Evolutionary conservation across 352 stramenopile species (phyloP).

Genomic region (Phytophthora pisi): DNA sequence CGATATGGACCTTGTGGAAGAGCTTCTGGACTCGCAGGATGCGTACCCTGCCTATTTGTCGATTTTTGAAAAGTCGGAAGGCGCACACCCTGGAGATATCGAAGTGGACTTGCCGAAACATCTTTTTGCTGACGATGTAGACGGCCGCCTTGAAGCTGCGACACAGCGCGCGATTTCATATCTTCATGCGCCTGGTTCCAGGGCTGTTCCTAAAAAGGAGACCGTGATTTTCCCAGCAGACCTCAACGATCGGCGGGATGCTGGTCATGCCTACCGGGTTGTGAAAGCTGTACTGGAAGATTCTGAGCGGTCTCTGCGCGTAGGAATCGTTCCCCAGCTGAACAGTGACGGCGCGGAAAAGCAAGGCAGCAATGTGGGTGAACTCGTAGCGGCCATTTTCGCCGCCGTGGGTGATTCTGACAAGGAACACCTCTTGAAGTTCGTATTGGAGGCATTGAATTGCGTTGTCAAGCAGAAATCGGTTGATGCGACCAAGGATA

Average conservation of each 20-base stretch:
- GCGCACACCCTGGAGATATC: slow-evolving; percentile 20
- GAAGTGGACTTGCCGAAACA: slow-evolving; percentile 37
- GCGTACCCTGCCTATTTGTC: slow-evolving; percentile 73
- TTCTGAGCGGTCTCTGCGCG: slow-evolving; percentile 61
- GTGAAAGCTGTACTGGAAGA: slow-evolving; percentile 75
- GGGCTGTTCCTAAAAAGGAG: slow-evolving; percentile 69
- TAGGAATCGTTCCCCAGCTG: slow-evolving; percentile 62
- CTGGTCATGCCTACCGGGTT: slow-evolving; percentile 56
- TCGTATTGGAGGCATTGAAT: slow-evolving; percentile 60
- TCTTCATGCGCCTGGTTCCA: slow-evolving; percentile 57
- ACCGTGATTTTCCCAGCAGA: slow-evolving; percentile 67
- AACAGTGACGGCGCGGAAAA: slow-evolving; percentile 15
- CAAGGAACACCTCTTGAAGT: slow-evolving; percentile 50
- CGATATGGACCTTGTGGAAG: slow-evolving; percentile 68
- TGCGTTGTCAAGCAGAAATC: slow-evolving; percentile 65
- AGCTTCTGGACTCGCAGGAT: slow-evolving; percentile 64
- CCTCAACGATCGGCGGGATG: slow-evolving; percentile 56
- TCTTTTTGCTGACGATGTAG: slow-evolving; percentile 67
- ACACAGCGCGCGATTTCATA: slow-evolving; percentile 57
- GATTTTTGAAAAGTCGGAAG: slow-evolving; percentile 52
- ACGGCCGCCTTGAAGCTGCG: slow-evolving; percentile 59
- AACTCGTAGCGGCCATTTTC: slow-evolving; percentile 59
- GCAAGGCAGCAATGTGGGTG: slow-evolving; percentile 27
- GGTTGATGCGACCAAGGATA: slow-evolving; percentile 50
- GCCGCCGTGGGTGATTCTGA: slow-evolving; percentile 61